These are phyloP conservation scores for Straminergon stramineum DNA, from an alignment of 225 moss, liverwort and hornwort species.

Conservation along the genomic window DNA sequence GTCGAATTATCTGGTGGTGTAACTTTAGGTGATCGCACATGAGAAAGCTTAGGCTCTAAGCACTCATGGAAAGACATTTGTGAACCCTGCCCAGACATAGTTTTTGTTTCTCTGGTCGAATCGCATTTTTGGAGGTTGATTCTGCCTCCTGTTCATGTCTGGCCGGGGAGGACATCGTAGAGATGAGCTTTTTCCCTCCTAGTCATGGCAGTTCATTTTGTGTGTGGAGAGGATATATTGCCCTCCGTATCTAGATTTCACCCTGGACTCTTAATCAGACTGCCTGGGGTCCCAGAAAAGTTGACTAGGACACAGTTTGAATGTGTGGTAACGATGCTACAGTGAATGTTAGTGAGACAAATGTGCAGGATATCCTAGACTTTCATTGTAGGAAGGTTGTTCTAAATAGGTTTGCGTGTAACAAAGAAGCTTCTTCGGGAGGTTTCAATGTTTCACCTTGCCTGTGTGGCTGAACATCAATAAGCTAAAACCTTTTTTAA, in stretches of 20 bases:
- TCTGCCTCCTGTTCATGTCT: conserved; percentile 17
- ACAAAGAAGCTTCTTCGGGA: neutral
- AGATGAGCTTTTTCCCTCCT: neutral
- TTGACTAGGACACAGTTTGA: neutral
- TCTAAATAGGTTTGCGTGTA: neutral
- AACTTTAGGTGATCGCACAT: neutral
- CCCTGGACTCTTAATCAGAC: neutral
- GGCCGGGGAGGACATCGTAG: neutral
- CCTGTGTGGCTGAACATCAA: neutral
- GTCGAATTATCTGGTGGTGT: neutral
- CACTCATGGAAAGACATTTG: conserved; percentile 28
- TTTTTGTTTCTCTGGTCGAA: neutral
- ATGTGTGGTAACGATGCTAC: neutral
- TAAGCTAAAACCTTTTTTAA: neutral
- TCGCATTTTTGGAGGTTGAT: conserved; percentile 18
- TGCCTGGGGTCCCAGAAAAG: neutral
- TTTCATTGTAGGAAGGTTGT: neutral
- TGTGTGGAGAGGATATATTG: neutral
- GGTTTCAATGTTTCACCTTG: neutral
- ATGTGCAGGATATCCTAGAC: neutral
- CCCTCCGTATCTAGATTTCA: neutral
- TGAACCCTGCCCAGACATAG: conserved; percentile 1
- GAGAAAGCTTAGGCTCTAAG: conserved; percentile 38
- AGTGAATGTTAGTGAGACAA: neutral
- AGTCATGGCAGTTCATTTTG: neutral